phyloP scores from a whole-genome alignment of 208 protist genomes.

The Acanthamoeba divionensis region DNA sequence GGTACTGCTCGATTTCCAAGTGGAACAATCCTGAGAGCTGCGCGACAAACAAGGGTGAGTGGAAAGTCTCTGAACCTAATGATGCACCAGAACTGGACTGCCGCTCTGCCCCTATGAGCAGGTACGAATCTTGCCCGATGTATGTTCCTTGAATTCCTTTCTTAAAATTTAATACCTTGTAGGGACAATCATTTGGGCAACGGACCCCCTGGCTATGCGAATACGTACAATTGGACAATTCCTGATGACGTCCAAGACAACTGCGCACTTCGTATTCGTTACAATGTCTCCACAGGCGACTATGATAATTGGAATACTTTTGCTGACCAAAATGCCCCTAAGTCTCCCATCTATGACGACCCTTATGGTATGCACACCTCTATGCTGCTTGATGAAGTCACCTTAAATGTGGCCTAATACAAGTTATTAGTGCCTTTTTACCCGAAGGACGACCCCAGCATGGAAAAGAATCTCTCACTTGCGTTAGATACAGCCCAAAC shows the following conservation, averaged over 20 bases:
- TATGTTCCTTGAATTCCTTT: no score
- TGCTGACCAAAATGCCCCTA: not conserved
- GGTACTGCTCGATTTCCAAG: not conserved
- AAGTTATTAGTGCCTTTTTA: no score
- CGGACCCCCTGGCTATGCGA: slow-evolving; percentile 2
- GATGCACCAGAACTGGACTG: slow-evolving; percentile 70
- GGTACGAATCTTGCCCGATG: no score
- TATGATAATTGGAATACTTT: slow-evolving; percentile 58
- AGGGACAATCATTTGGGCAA: slow-evolving; percentile 86
- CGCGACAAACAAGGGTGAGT: not conserved
- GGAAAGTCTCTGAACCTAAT: not conserved
- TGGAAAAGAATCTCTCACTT: slow-evolving; percentile 66
- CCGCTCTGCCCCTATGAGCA: slow-evolving; percentile 51
- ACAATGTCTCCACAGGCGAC: slow-evolving; percentile 85
- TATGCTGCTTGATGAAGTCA: not conserved
- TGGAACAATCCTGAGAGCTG: slow-evolving; percentile 44
- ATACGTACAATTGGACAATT: slow-evolving; percentile 72
- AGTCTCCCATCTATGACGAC: slow-evolving; percentile 47
- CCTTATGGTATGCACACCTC: not conserved
- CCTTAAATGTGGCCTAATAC: no score
- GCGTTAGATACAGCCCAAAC: slow-evolving; percentile 83
- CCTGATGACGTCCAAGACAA: slow-evolving; percentile 56
- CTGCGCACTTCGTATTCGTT: slow-evolving; percentile 81
- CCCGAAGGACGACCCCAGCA: no score
- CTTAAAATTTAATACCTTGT: no score